Base-by-base conservation (phyloP, 176 grass and related monocot genomes). In the Triticum turgidum region DNA sequence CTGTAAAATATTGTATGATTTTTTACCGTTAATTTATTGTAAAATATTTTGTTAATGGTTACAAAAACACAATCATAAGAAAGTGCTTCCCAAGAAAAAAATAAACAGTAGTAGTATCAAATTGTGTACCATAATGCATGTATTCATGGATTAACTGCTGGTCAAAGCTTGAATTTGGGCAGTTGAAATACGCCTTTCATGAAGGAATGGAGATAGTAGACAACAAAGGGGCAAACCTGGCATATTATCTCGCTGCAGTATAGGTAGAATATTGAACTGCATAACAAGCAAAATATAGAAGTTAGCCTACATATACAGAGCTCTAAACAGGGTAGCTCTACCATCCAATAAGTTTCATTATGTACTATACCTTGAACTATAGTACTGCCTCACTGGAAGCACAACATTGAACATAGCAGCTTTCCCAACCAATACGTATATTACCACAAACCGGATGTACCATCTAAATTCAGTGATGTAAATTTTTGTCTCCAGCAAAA, bases 401-500 rank as follows among this genome's bases (percentile, higher is more conserved):
- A 93, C 85, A 87, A 94, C 85, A 91, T 90, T 96, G 87, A 94
- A 90, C 87, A 99, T 91, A 35, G 94, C 84, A 91, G 90, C 86
- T 85, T 96, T 83, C 56, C 94, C 97, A 49, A 96, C 73, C 88
- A 96, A 77, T 82, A 99, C 90, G 82, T 96, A 99, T 66, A 99
- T 82, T 54, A 94, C 82, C 49, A 94, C 94, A 90, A 99, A 99
- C 32, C 87, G 84, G 71, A 99, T 90, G 86, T 96, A 99, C 97
- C 90, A 99, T 83, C 97, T 94, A 21, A 99, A 96, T 84, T 98
- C 94, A 11, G 67, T 51, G 61, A 98, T 94, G 52, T 96, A 98
- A 83, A 96, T 84, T 81, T 86, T 94, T 87, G 93, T 96, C 80
- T 98, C 97, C 27, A 95, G 22, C 74, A 65, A 38, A 88, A 96